Evolutionary conservation across 257 asterid species (phyloP), one percentile per base, ranked within the genome.

Genomic region (Salvia miltiorrhiza): DNA sequence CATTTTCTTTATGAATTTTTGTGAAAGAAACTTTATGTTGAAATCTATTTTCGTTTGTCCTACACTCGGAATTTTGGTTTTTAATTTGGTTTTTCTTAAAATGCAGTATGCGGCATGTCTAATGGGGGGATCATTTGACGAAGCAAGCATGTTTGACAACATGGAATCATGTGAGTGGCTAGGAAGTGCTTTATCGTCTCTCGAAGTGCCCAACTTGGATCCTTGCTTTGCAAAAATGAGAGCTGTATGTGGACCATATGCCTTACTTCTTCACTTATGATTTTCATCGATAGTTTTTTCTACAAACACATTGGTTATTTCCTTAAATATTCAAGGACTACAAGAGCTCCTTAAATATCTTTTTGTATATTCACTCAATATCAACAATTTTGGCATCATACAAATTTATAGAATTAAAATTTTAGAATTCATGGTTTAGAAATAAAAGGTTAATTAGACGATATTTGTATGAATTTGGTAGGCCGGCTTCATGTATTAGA

Each of bases 161-260:
- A 84, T 94, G 81, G 97, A 94, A 70, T 91, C 99, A 41, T 91
- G 97, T 66, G 97, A 94, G 76, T 94, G 97, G 97, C 86, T 94
- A 67, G 84, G 93, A 74, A 77, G 77, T 77, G 88, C 92, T 77
- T 69, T 94, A 77, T 80, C 43, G 67, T 76, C 64, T 65, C 96
- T 94, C 37, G 93, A 91, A 83, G 88, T 74, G 63, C 96, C 97
- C 58, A 82, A 80, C 72, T 76, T 91, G 90, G 97, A 91, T 76
- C 86, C 81, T 57, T 75, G 72, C 80, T 87, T 81, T 73, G 85
- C 82, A 52, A 84, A 84, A 61, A 81, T 86, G 90, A 87, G 80
- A 85, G 80, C 97, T 68, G 99, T 94, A 91, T 72, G 96, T 81
- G 54, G 67, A 68, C 64, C 58, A 39, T 63, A 40, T 74, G 40